phyloP scores from a whole-genome alignment of 148 eudicot species.

The Persicaria maculosa region DNA sequence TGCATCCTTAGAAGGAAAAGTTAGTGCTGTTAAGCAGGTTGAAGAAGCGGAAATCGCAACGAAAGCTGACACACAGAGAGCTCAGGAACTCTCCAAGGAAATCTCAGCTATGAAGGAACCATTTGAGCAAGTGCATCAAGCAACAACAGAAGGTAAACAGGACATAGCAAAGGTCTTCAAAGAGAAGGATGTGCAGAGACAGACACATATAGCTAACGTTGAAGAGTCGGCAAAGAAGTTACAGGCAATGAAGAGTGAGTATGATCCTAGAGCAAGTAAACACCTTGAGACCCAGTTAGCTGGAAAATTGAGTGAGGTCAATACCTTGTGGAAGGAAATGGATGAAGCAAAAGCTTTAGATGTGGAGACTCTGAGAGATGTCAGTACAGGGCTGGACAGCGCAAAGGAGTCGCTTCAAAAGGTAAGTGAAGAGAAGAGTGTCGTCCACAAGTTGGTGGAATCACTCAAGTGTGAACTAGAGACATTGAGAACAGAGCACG shows the following conservation, averaged over 20 bases:
- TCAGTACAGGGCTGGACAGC: conserved; percentile 37
- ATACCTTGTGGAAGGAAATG: conserved; percentile 33
- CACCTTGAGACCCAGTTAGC: conserved; percentile 40
- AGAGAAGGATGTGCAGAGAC: conserved; percentile 48
- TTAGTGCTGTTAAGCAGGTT: conserved; percentile 32
- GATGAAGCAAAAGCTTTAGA: conserved; percentile 35
- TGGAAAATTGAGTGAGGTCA: conserved; percentile 37
- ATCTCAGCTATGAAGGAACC: conserved; percentile 33
- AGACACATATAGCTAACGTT: conserved; percentile 29
- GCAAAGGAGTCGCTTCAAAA: conserved; percentile 56
- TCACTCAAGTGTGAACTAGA: conserved; percentile 62
- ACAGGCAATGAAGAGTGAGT: conserved; percentile 36
- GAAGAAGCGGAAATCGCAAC: conserved; percentile 44
- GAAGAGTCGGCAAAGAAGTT: conserved; percentile 46
- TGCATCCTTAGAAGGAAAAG: conserved; percentile 29
- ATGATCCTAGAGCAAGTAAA: conserved; percentile 32
- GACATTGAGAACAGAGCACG: conserved; percentile 54
- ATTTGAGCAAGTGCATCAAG: conserved; percentile 40
- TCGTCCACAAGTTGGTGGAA: conserved; percentile 46
- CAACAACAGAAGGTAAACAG: conserved; percentile 33
- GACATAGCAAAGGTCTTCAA: conserved; percentile 31
- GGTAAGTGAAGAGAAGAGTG: conserved; percentile 46
- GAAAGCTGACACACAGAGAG: conserved; percentile 33
- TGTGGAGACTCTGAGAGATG: conserved; percentile 32
- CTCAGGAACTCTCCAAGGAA: conserved; percentile 36